These are phyloP conservation scores for Apiotrichum montevideense DNA, from an alignment of 1,284 basidiomycete genomes.

Conservation along the genomic window DNA sequence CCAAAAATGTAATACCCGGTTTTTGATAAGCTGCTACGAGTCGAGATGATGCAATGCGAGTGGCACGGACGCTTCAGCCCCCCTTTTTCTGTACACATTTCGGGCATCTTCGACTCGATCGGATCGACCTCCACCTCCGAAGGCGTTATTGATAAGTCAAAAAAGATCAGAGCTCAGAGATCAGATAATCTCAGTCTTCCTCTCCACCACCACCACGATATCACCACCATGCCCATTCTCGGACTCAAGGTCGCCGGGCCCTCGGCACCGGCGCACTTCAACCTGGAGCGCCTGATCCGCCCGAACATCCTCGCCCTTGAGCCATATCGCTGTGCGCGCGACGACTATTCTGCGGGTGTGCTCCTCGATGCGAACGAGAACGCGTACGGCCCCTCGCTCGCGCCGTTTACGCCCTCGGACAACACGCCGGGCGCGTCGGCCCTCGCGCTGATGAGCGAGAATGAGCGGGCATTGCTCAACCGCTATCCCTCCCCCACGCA, in stretches of 20 bases:
- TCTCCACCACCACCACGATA: neutral
- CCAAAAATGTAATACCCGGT: too few species aligned
- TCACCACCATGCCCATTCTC: conserved; percentile 44
- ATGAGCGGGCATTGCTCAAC: conserved; percentile 43
- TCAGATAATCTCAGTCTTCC: neutral
- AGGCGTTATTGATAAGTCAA: neutral
- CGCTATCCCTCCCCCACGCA: conserved; percentile 49
- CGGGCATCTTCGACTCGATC: neutral
- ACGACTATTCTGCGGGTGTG: conserved; percentile 89
- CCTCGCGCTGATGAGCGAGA: conserved; percentile 32
- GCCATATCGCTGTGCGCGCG: conserved; percentile 92
- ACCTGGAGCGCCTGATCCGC: conserved; percentile 75
- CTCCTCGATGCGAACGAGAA: conserved; percentile 99
- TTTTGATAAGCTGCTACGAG: too few species aligned
- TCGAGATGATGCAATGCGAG: neutral
- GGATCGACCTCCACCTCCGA: neutral
- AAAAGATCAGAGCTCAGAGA: too few species aligned
- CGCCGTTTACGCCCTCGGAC: conserved; percentile 23
- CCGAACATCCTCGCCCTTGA: conserved; percentile 87
- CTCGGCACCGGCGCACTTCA: conserved; percentile 65
- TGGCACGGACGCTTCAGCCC: neutral
- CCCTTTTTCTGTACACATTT: neutral
- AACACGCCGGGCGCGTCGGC: conserved; percentile 21
- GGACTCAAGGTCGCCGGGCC: conserved; percentile 47
- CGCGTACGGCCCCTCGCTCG: conserved; percentile 80